These are phyloP conservation scores for Malus orientalis DNA, from an alignment of 306 rosid species.

Conservation along the genomic window DNA sequence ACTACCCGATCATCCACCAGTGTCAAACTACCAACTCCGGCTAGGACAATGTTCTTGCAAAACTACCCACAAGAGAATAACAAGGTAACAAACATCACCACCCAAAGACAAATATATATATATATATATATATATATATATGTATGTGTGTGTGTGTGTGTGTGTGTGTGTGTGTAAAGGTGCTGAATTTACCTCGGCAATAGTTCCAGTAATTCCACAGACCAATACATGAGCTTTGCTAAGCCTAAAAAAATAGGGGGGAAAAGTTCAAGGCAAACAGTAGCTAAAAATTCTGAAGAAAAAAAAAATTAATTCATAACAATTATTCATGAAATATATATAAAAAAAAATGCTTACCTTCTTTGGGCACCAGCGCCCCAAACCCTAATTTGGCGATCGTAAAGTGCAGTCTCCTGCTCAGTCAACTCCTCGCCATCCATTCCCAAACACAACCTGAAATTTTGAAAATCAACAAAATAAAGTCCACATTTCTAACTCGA, in stretches of 20 bases:
- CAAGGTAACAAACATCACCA: not conserved
- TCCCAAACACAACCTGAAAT: slow-evolving; percentile 34
- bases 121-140: too few species aligned
- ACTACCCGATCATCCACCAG: slow-evolving; percentile 72
- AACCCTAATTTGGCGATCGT: slow-evolving; percentile 98
- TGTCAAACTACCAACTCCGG: slow-evolving; percentile 94
- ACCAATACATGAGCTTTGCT: slow-evolving; percentile 89
- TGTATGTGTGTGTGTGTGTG: too few species aligned
- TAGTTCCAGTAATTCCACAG: slow-evolving; percentile 80
- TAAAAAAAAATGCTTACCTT: slow-evolving; percentile 31
- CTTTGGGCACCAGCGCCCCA: slow-evolving; percentile 99
- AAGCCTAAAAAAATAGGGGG: slow-evolving; percentile 38
- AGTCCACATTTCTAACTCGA: not conserved
- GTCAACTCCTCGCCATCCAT: slow-evolving; percentile 96
- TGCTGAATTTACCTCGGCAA: slow-evolving; percentile 62
- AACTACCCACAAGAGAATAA: slow-evolving; percentile 46
- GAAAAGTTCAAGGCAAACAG: not conserved
- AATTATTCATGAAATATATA: not conserved
- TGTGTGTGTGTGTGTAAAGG: too few species aligned
- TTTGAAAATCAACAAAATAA: not conserved
- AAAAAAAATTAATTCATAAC: not conserved
- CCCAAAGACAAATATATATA: not conserved
- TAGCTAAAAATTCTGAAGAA: not conserved
- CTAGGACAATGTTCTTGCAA: slow-evolving; percentile 92
- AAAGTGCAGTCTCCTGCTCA: slow-evolving; percentile 88